Percentiles rank a stretch among this genome's conserved stretches.
phyloP scores from a whole-genome alignment of 306 rosid genomes.

The Hippophae rhamnoides region DNA sequence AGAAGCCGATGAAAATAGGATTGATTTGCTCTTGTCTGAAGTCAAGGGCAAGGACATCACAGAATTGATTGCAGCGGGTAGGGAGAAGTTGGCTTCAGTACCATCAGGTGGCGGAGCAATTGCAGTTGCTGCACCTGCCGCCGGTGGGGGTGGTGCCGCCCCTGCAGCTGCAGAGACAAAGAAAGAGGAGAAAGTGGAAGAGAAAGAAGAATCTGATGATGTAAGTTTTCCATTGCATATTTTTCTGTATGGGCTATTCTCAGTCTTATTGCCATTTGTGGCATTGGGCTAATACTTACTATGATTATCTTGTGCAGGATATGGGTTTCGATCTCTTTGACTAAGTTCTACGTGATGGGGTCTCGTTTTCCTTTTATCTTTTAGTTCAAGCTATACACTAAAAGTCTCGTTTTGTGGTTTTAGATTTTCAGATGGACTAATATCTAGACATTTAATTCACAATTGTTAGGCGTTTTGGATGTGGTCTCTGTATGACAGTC shows the following conservation, averaged over 20 bases:
- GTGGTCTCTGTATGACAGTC: too few species aligned
- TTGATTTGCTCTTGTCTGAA: slow-evolving; percentile 39
- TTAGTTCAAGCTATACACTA: too few species aligned
- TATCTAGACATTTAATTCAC: too few species aligned
- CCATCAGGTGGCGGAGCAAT: slow-evolving; percentile 57
- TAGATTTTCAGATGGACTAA: too few species aligned
- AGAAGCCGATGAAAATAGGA: slow-evolving; percentile 45
- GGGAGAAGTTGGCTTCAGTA: slow-evolving; percentile 63
- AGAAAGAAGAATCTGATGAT: slow-evolving; percentile 76
- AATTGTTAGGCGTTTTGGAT: too few species aligned
- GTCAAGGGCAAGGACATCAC: slow-evolving; percentile 55
- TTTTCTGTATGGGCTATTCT: too few species aligned
- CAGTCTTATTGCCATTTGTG: slow-evolving; percentile 5
- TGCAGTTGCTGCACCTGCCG: slow-evolving; percentile 29
- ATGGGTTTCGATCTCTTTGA: slow-evolving; percentile 82
- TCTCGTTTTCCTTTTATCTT: too few species aligned
- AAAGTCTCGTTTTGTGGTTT: too few species aligned
- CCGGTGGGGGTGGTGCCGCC: slow-evolving; percentile 27
- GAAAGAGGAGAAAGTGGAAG: slow-evolving; percentile 74
- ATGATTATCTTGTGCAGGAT: slow-evolving; percentile 43
- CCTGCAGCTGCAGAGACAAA: slow-evolving; percentile 56
- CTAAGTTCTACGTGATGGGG: slow-evolving; percentile 13
- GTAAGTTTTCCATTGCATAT: slow-evolving; percentile 28
- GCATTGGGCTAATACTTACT: background rate
- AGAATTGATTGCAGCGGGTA: slow-evolving; percentile 64